Conservation (phyloP, 1,139 yeast genomes). For the Lodderomyces parapsilosis region DNA sequence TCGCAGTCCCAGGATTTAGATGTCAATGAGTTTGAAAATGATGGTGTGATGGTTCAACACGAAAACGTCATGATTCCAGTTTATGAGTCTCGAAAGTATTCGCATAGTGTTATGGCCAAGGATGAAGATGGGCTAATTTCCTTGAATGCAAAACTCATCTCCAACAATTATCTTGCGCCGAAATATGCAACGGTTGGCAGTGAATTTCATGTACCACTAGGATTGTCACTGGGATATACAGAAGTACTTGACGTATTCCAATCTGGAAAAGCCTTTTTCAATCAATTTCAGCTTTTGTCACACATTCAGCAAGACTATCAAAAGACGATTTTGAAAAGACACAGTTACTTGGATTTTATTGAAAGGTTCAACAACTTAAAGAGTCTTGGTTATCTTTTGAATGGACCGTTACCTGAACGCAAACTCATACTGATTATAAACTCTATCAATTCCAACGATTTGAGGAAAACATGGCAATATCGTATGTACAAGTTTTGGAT, state of each 20-base stretch:
- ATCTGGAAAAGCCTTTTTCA: conserved; percentile 28
- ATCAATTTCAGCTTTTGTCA: conserved; percentile 39
- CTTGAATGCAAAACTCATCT: conserved; percentile 31
- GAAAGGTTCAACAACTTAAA: conserved; percentile 27
- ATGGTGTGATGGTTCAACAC: conserved; percentile 33
- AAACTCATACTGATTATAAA: neutral
- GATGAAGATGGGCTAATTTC: conserved; percentile 38
- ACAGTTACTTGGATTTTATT: conserved; percentile 2
- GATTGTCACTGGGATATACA: conserved; percentile 31
- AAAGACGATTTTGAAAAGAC: neutral
- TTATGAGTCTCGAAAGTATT: conserved; percentile 32
- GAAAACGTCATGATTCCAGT: conserved; percentile 37
- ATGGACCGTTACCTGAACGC: conserved; percentile 20
- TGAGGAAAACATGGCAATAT: neutral
- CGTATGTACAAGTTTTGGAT: conserved; percentile 19
- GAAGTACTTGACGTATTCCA: conserved; percentile 21
- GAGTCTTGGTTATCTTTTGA: conserved; percentile 33
- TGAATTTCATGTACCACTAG: conserved; percentile 21
- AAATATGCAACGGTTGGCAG: conserved; percentile 4
- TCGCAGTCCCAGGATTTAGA: conserved; percentile 20
- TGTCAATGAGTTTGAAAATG: conserved; percentile 8
- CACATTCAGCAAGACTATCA: conserved; percentile 3
- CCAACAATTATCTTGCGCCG: conserved; percentile 28
- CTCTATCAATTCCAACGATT: conserved; percentile 9
- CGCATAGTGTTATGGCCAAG: conserved; percentile 36